These are phyloP conservation scores for Pichia californica DNA, from an alignment of 805 yeast species.

Conservation along the genomic window DNA sequence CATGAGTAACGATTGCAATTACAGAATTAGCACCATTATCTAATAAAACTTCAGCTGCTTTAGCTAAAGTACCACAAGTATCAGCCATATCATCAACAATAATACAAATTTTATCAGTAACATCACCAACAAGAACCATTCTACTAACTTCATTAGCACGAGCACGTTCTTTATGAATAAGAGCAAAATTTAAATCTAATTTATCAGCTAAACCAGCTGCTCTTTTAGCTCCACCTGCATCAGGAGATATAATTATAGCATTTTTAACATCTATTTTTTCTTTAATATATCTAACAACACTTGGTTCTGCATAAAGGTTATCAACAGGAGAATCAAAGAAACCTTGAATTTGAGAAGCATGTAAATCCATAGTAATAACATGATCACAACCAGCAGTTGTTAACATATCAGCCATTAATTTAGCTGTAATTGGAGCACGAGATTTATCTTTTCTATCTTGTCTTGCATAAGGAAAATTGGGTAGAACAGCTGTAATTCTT, in stretches of 20 bases:
- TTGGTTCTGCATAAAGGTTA: conserved; percentile 78
- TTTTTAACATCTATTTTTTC: conserved; percentile 52
- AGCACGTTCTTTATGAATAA: conserved; percentile 80
- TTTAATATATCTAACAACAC: conserved; percentile 66
- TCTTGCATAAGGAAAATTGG: conserved; percentile 83
- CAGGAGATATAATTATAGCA: conserved; percentile 77
- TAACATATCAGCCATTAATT: conserved; percentile 74
- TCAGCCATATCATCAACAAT: conserved; percentile 89
- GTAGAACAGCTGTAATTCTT: conserved; percentile 75
- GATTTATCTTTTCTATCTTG: conserved; percentile 83
- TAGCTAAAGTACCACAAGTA: conserved; percentile 80
- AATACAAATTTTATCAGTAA: conserved; percentile 64
- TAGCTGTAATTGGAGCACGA: conserved; percentile 82
- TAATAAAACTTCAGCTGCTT: conserved; percentile 71
- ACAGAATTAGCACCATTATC: conserved; percentile 66
- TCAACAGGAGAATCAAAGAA: conserved; percentile 80
- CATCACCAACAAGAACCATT: conserved; percentile 86
- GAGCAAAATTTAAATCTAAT: conserved; percentile 72
- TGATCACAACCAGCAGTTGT: conserved; percentile 84
- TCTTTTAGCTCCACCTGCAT: conserved; percentile 87
- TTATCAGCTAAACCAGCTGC: conserved; percentile 82
- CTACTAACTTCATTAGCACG: conserved; percentile 77
- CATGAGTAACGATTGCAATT: conserved; percentile 79
- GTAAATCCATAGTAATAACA: conserved; percentile 81
- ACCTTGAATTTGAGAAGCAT: conserved; percentile 87